Evolutionary conservation across 1,284 basidiomycete species (phyloP).

Genomic region (Cutaneotrichosporon spelunceum): DNA sequence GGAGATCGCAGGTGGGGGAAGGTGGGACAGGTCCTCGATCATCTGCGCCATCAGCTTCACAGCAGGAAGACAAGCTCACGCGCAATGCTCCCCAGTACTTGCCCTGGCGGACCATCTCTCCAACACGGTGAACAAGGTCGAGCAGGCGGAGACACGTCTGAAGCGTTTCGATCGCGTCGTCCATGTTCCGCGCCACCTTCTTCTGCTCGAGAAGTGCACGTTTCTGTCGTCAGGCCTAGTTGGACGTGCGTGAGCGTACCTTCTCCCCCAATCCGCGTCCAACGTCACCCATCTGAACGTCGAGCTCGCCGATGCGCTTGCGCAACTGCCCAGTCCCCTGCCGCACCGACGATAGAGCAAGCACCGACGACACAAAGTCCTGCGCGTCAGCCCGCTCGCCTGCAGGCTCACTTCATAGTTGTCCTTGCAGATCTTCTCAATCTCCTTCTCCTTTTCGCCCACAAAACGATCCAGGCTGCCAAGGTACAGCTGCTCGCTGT

Average conservation of each 20-base stretch:
- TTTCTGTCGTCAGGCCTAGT: conserved; percentile 56
- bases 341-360: conserved; percentile 90
- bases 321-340: conserved; percentile 60
- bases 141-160: conserved; percentile 88
- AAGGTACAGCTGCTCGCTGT: conserved; percentile 88
- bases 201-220: conserved; percentile 80
- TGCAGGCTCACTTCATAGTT: conserved; percentile 69
- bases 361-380: conserved; percentile 94
- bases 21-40: conserved; percentile 84
- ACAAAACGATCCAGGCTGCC: conserved; percentile 81
- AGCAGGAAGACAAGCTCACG: conserved; percentile 59
- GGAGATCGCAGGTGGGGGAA: conserved; percentile 83
- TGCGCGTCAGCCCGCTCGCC: conserved; percentile 22
- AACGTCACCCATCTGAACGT: conserved; percentile 61
- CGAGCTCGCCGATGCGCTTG: conserved; percentile 58
- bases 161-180: conserved; percentile 91
- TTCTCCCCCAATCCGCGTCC: conserved; percentile 83
- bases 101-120: conserved; percentile 83
- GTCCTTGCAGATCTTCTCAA: conserved; percentile 89
- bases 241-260: conserved; percentile 30
- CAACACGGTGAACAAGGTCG: conserved; percentile 91
- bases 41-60: conserved; percentile 21
- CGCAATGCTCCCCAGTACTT: conserved; percentile 95
- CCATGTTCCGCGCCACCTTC: conserved; percentile 86
- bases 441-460: conserved; percentile 89